A percentile compares a stretch with the other conserved stretches of the same genome.
Conservation (phyloP, 2,329 filamentous ascomycete genomes). For the Dactylella cylindrospora region DNA sequence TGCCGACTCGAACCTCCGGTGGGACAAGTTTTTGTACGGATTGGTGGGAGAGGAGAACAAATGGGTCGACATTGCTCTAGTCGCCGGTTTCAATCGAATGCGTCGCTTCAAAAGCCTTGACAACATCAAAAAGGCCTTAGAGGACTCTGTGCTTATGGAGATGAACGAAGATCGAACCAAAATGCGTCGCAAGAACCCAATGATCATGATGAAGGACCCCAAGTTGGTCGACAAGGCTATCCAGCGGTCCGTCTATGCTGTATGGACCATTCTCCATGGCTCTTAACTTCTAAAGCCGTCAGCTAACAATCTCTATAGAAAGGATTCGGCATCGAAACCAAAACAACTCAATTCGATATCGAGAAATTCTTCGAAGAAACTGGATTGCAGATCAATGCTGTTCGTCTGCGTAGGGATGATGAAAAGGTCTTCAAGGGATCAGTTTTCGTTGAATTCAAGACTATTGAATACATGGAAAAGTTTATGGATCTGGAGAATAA, state of each 20-base stretch:
- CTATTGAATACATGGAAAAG: constrained; percentile 73
- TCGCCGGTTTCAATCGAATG: constrained; percentile 94
- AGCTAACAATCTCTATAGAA: too few relatives aligned
- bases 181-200: constrained; percentile 73
- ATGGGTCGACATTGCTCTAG: constrained; percentile 72
- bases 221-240: constrained; percentile 65
- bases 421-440: constrained; percentile 86
- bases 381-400: constrained; percentile 70
- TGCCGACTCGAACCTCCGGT: constrained; percentile 82
- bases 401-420: constrained; percentile 79
- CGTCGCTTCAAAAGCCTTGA: constrained; percentile 85
- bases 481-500: constrained; percentile 79
- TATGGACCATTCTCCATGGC: constrained; percentile 42
- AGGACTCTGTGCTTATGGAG: constrained; percentile 71
- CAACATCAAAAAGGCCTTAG: constrained; percentile 78
- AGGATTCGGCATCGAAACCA: constrained; percentile 84
- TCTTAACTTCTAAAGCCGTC: too few relatives aligned
- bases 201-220: constrained; percentile 57
- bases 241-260: constrained; percentile 75
- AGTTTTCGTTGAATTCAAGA: constrained; percentile 88
- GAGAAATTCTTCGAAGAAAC: constrained; percentile 86
- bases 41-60: constrained; percentile 78
- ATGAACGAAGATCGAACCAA: constrained; percentile 68
- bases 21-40: constrained; percentile 83
- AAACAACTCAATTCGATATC: constrained; percentile 85